Conservation (phyloP, 352 stramenopile genomes). For the Thraustochytrium sp. region DNA sequence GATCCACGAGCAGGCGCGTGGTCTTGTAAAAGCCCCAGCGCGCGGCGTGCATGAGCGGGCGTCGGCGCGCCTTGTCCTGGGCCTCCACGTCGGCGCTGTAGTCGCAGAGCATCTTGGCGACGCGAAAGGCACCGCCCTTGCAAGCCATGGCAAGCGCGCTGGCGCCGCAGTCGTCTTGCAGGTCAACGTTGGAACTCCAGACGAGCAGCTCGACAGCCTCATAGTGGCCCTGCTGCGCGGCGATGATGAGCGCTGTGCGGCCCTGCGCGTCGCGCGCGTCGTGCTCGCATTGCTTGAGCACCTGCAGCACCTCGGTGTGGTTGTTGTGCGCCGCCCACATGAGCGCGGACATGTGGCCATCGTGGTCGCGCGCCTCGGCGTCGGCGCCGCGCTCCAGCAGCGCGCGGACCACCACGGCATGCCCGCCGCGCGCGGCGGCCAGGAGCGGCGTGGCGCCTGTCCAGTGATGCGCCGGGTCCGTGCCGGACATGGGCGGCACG, state of each 20-base stretch:
- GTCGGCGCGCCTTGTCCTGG: not conserved
- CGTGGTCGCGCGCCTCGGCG: not conserved
- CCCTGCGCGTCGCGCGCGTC: not conserved
- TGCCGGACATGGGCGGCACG: not conserved
- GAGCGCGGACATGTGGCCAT: not conserved
- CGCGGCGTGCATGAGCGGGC: slow-evolving; percentile 27
- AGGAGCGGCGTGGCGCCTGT: not conserved
- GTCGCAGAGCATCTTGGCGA: slow-evolving; percentile 37
- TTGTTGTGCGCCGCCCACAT: not conserved
- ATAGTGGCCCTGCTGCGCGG: not conserved
- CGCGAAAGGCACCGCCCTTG: not conserved
- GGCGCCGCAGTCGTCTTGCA: not conserved
- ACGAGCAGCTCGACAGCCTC: slow-evolving; percentile 5
- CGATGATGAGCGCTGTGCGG: not conserved
- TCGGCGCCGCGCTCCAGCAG: not conserved
- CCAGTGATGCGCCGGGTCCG: not conserved
- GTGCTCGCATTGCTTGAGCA: not conserved
- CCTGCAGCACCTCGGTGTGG: not conserved
- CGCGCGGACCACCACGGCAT: not conserved
- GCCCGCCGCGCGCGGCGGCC: not conserved
- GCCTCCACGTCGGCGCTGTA: not conserved
- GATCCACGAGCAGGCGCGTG: not conserved
- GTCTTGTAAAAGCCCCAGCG: slow-evolving; percentile 10
- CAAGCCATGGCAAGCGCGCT: not conserved
- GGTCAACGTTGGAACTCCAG: slow-evolving; percentile 20